A percentile compares a stretch with the other conserved stretches of the same genome.
Evolutionary conservation across 2,329 filamentous ascomycete genomes (phyloP).

Genomic region (Escovopsis weberi): DNA sequence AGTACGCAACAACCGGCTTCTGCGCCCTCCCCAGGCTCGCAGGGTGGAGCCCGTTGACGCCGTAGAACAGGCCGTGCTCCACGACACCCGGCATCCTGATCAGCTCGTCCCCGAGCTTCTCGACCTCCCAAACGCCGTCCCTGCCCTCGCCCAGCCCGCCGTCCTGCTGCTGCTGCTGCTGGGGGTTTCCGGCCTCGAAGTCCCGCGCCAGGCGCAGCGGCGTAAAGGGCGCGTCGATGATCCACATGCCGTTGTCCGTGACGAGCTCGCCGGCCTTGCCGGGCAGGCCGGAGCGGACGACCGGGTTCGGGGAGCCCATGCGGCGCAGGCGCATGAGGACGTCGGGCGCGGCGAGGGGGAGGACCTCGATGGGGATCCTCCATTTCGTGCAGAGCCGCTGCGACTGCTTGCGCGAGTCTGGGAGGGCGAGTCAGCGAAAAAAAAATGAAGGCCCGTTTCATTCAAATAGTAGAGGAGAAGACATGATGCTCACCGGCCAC

Average conservation of each 20-base stretch:
- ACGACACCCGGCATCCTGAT: constrained; percentile 76
- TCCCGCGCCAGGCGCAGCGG: constrained; percentile 52
- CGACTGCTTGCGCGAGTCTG: constrained; percentile 83
- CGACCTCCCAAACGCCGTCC: constrained; percentile 63
- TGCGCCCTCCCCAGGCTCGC: constrained; percentile 45
- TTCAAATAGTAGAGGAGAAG: not conserved
- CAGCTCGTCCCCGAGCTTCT: constrained; percentile 56
- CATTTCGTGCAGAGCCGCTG: constrained; percentile 59
- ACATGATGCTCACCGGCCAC: constrained; percentile 47
- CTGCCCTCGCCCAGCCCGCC: constrained; percentile 19
- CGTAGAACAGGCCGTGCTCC: constrained; percentile 83
- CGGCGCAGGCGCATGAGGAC: constrained; percentile 58
- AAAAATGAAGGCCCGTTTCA: not conserved
- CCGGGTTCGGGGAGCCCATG: constrained; percentile 59
- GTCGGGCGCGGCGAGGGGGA: constrained; percentile 65
- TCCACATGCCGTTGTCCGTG: constrained; percentile 49
- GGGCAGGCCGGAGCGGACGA: constrained; percentile 56
- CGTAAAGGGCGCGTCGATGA: constrained; percentile 83
- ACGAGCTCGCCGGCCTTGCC: constrained; percentile 68
- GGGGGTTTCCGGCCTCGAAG: constrained; percentile 15
- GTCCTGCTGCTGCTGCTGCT: too few species aligned
- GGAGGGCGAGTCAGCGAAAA: not conserved
- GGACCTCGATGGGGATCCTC: constrained; percentile 91
- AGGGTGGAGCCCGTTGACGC: constrained; percentile 59
- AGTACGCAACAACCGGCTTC: constrained; percentile 88